Evolutionary conservation across 495 filamentous ascomycete species (phyloP).

Genomic region (Aspergillus sclerotiicarbonarius): DNA sequence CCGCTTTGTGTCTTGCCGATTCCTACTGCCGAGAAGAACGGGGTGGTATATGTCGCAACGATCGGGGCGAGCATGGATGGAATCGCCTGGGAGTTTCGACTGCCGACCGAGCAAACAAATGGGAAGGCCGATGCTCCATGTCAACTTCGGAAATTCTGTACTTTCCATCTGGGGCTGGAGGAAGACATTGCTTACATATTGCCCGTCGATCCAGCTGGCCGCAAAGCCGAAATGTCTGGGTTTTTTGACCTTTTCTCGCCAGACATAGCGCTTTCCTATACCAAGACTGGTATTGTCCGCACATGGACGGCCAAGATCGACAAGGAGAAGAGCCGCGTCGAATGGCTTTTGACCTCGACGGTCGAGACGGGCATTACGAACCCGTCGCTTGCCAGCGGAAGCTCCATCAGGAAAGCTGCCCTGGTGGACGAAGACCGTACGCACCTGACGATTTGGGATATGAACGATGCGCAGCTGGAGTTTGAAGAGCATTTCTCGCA

Average conservation of each 20-base stretch:
- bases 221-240: slow-evolving; percentile 65
- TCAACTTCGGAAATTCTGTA: slow-evolving; percentile 64
- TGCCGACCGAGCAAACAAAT: slow-evolving; percentile 32
- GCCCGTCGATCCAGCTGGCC: slow-evolving; percentile 87
- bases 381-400: slow-evolving; percentile 79
- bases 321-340: slow-evolving; percentile 50
- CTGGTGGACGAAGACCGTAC: slow-evolving; percentile 71
- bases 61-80: slow-evolving; percentile 81
- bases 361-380: slow-evolving; percentile 76
- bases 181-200: slow-evolving; percentile 80
- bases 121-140: slow-evolving; percentile 24
- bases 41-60: slow-evolving; percentile 66
- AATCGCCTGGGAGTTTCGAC: slow-evolving; percentile 76
- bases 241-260: slow-evolving; percentile 86
- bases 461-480: slow-evolving; percentile 76
- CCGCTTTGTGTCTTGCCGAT: slow-evolving; percentile 80
- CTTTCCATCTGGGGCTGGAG: slow-evolving; percentile 66
- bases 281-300: slow-evolving; percentile 66
- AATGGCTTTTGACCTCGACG: slow-evolving; percentile 82
- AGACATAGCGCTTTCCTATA: slow-evolving; percentile 87
- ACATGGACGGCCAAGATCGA: slow-evolving; percentile 86
- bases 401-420: slow-evolving; percentile 82
- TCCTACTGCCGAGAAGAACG: slow-evolving; percentile 57
- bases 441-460: slow-evolving; percentile 91
- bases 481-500: slow-evolving; percentile 70